phyloP scores from a whole-genome alignment of 1,284 basidiomycete genomes.

The Inonotus hispidus region DNA sequence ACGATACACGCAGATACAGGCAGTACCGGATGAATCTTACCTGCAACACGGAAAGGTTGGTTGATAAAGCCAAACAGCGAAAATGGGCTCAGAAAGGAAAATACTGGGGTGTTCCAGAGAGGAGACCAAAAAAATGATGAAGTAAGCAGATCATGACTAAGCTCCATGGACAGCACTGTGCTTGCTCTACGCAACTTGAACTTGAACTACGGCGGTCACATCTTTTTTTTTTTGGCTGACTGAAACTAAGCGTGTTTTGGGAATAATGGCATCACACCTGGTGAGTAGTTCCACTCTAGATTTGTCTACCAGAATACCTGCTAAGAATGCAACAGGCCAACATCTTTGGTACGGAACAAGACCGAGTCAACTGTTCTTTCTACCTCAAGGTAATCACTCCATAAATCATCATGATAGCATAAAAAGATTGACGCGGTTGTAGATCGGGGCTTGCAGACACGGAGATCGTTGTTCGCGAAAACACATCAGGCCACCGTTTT shows the following conservation, averaged over 20 bases:
- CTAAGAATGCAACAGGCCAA: conserved; percentile 49
- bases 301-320: not conserved
- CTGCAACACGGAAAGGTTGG: too few relatives aligned
- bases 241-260: not conserved
- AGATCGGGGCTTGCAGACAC: conserved; percentile 95
- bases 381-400: conserved; percentile 80
- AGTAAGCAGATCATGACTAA: not conserved
- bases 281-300: conserved; percentile 30
- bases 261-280: conserved; percentile 58
- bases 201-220: not conserved
- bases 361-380: conserved; percentile 92
- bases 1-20: too few relatives aligned
- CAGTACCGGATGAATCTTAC: too few relatives aligned
- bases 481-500: conserved; percentile 96
- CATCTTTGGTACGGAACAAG: conserved; percentile 86
- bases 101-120: not conserved
- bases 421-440: conserved; percentile 16
- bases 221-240: not conserved
- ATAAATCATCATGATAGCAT: conserved; percentile 6
- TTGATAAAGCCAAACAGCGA: too few relatives aligned
- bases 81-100: not conserved
- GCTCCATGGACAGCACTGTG: not conserved
- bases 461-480: conserved; percentile 96
- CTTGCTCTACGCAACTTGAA: not conserved
- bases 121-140: not conserved